phyloP scores from a whole-genome alignment of 208 protist species.

The Trypanosomatidae sp. region DNA sequence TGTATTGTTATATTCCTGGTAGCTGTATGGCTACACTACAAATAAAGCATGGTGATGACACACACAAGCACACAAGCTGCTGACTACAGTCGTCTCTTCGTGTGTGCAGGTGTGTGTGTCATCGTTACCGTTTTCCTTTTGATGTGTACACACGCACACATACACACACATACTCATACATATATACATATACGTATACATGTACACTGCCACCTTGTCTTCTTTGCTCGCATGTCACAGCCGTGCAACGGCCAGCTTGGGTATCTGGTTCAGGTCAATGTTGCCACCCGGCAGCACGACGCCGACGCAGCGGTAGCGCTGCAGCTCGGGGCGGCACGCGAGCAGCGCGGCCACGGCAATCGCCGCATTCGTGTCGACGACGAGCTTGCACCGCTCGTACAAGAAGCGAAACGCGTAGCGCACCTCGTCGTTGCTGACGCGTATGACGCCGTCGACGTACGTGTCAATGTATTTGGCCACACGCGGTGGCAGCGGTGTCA shows the following conservation, averaged over 20 bases:
- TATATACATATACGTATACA: not conserved
- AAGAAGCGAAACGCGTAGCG: constrained; percentile 57
- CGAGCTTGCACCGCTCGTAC: constrained; percentile 70
- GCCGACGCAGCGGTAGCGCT: constrained; percentile 24
- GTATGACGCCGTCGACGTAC: constrained; percentile 48
- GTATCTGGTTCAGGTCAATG: constrained; percentile 28
- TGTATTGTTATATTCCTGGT: no score
- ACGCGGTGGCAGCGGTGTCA: constrained; percentile 6
- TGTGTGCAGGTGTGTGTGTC: no score
- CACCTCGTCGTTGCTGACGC: constrained; percentile 31
- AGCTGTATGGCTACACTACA: no score
- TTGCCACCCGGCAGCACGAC: constrained; percentile 51
- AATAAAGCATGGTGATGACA: no score
- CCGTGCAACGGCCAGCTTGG: constrained; percentile 12
- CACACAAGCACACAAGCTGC: no score
- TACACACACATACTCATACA: no score
- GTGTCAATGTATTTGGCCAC: constrained; percentile 19
- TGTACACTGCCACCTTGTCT: not conserved
- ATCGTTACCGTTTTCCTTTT: no score
- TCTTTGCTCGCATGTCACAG: no score
- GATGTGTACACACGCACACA: not conserved
- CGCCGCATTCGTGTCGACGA: constrained; percentile 55
- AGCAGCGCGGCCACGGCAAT: constrained; percentile 62
- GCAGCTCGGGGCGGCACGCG: constrained; percentile 13
- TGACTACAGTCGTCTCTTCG: no score